A percentile compares a stretch with the other conserved stretches of the same genome.
These are phyloP conservation scores for Lepidium didymum DNA, from an alignment of 345 rosid species.

Conservation along the genomic window DNA sequence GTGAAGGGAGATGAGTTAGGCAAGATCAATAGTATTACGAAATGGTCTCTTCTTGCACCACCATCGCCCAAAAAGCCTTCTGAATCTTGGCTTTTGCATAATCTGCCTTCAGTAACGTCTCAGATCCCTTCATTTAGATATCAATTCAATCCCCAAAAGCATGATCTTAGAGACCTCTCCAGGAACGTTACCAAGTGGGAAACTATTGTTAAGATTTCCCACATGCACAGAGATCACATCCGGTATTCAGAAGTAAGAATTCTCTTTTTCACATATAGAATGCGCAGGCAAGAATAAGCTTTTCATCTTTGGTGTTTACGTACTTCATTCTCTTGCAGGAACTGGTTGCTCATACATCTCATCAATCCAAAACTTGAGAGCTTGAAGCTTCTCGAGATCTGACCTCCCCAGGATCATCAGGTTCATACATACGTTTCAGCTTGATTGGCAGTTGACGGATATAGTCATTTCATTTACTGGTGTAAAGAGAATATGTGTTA, in stretches of 20 bases:
- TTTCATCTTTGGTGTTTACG: not conserved
- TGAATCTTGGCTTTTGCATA: slow-evolving; percentile 86
- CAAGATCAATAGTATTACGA: slow-evolving; percentile 3
- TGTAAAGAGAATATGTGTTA: not conserved
- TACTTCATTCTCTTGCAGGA: slow-evolving; percentile 43
- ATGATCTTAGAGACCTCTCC: slow-evolving; percentile 27
- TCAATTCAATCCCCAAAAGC: slow-evolving; percentile 29
- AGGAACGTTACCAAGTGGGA: slow-evolving; percentile 71
- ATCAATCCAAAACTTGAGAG: slow-evolving; percentile 36
- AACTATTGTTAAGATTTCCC: slow-evolving; percentile 82
- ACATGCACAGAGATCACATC: slow-evolving; percentile 63
- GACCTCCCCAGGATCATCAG: not conserved
- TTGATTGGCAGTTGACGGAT: not conserved
- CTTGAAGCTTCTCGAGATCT: not conserved
- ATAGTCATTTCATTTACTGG: not conserved
- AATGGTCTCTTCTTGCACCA: slow-evolving; percentile 40
- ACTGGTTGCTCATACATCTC: slow-evolving; percentile 45
- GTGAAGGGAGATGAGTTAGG: slow-evolving; percentile 24
- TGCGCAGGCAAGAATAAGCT: not conserved
- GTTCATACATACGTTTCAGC: not conserved
- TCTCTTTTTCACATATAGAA: not conserved
- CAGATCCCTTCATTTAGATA: slow-evolving; percentile 34
- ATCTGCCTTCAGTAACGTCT: slow-evolving; percentile 52
- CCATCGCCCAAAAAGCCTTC: slow-evolving; percentile 75
- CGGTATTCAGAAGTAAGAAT: slow-evolving; percentile 80